Evolutionary conservation across 176 grass and related monocot species (phyloP).

Genomic region (Carex myosuroides): DNA sequence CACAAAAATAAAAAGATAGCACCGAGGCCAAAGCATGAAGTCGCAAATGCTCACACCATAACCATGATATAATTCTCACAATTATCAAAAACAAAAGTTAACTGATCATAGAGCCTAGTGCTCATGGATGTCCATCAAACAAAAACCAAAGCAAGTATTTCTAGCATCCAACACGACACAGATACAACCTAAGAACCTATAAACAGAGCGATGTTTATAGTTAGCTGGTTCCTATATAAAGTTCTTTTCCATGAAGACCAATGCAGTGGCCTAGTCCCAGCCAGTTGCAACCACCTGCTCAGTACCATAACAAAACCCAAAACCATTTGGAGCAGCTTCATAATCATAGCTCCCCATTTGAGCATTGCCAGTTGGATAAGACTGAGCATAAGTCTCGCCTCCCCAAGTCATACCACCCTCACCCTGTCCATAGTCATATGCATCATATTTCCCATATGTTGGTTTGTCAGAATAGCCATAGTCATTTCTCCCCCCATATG

Average conservation of each 20-base stretch:
- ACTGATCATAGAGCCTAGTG: background rate
- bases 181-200: background rate
- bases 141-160: background rate
- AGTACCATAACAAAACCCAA: conserved; percentile 23
- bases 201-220: background rate
- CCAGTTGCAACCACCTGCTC: conserved; percentile 41
- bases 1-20: background rate
- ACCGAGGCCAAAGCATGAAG: background rate
- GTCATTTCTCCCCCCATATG: conserved; percentile 22
- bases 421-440: conserved; percentile 1
- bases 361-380: background rate
- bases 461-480: conserved; percentile 11
- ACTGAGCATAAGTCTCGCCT: conserved; percentile 7
- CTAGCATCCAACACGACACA: background rate
- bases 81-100: background rate
- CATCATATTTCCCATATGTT: conserved; percentile 30
- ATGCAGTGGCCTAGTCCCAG: conserved; percentile 36
- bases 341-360: background rate
- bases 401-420: background rate
- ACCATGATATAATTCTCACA: background rate
- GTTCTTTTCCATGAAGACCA: background rate
- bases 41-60: background rate
- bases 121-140: background rate
- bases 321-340: conserved; percentile 22
- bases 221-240: background rate